Percentiles rank a stretch among this genome's conserved stretches.
These are phyloP conservation scores for Claviceps lovelessii DNA, from an alignment of 2,329 filamentous ascomycete species.

Conservation along the genomic window DNA sequence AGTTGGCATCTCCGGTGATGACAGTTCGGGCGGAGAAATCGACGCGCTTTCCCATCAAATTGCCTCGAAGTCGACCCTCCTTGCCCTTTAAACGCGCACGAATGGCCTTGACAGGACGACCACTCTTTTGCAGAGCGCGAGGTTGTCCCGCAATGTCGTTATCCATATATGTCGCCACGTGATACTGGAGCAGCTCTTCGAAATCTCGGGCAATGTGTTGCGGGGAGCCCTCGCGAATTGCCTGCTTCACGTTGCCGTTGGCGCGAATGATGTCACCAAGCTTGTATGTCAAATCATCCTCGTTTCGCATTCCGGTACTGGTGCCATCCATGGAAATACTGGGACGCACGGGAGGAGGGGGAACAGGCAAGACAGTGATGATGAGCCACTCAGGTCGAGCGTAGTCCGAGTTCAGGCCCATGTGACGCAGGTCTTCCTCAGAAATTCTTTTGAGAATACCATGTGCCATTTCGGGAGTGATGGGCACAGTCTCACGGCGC, in stretches of 20 bases:
- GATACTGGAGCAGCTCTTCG: slow-evolving; percentile 84
- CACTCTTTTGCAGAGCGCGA: slow-evolving; percentile 90
- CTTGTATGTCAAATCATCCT: slow-evolving; percentile 99
- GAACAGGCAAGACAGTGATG: slow-evolving; percentile 84
- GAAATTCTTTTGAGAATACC: slow-evolving; percentile 77
- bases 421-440: slow-evolving; percentile 65
- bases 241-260: slow-evolving; percentile 86
- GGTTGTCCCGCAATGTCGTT: slow-evolving; percentile 96
- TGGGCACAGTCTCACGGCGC: slow-evolving; percentile 62
- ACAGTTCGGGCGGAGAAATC: slow-evolving; percentile 99
- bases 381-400: slow-evolving; percentile 98
- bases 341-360: slow-evolving; percentile 85
- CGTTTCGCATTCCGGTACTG: slow-evolving; percentile 79
- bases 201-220: slow-evolving; percentile 86
- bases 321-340: slow-evolving; percentile 96
- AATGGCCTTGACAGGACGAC: slow-evolving; percentile 90
- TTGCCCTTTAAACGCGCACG: slow-evolving; percentile 97
- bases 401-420: slow-evolving; percentile 89
- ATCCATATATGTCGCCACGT: slow-evolving; percentile 99
- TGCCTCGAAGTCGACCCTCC: slow-evolving; percentile 92
- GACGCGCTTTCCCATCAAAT: slow-evolving; percentile 98
- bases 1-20: slow-evolving; percentile 95
- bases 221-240: slow-evolving; percentile 80
- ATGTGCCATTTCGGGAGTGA: slow-evolving; percentile 73
- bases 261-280: slow-evolving; percentile 95